Percentiles rank a stretch among this genome's conserved stretches.
These are phyloP conservation scores for Gamsiella multidivaricata DNA, from an alignment of 192 early-diverging fungal species.

Conservation along the genomic window DNA sequence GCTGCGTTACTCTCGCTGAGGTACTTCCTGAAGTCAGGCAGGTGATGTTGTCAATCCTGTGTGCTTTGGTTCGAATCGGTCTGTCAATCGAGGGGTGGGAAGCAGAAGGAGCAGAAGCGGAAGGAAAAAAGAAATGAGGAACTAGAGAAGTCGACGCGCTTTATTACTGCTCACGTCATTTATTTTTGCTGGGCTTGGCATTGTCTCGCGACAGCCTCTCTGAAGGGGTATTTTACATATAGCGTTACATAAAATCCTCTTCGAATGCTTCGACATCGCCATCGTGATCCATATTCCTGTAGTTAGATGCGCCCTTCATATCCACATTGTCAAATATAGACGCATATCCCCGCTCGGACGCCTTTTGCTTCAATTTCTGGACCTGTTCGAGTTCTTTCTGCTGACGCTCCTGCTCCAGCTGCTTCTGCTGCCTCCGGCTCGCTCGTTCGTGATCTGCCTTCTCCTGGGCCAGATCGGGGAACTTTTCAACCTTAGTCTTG, in stretches of 20 bases:
- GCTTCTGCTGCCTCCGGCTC: conserved; percentile 44
- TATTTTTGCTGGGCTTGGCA: not conserved
- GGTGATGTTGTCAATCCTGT: not conserved
- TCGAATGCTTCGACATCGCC: conserved; percentile 65
- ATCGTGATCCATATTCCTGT: conserved; percentile 58
- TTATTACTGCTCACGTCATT: not conserved
- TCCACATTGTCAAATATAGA: conserved; percentile 61
- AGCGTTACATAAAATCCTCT: conserved; percentile 73
- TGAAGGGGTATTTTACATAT: not conserved
- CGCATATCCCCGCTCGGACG: conserved; percentile 60
- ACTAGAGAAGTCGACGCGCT: conserved; percentile 3
- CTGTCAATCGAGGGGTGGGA: not conserved
- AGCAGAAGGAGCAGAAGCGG: not conserved
- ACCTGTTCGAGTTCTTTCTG: conserved; percentile 54
- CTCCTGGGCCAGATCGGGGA: conserved; percentile 83
- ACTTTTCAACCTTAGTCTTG: conserved; percentile 85
- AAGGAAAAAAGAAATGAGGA: not conserved
- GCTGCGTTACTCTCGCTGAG: no score
- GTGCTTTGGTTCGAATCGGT: not conserved
- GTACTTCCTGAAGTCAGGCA: not conserved
- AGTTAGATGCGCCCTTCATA: conserved; percentile 64
- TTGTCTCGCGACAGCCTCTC: no score
- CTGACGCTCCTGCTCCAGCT: conserved; percentile 48
- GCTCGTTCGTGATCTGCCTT: conserved; percentile 70
- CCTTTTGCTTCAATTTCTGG: conserved; percentile 53